Base-by-base conservation (phyloP, 2,329 filamentous ascomycete genomes). In the Colletotrichum tropicale region DNA sequence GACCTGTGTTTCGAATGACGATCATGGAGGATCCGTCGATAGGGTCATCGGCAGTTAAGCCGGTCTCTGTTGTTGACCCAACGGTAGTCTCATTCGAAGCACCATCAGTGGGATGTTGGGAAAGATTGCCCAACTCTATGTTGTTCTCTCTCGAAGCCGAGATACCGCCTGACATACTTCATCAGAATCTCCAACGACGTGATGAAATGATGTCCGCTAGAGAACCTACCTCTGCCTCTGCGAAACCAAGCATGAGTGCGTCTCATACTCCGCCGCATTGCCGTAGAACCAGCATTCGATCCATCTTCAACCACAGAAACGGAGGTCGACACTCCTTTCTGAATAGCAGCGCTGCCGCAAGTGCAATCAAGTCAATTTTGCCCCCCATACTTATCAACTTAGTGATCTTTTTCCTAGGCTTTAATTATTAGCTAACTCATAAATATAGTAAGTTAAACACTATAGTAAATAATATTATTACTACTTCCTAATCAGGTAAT, bases 161-260 rank as follows among this genome's bases (percentile, higher is more conserved):
- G 0, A 2, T 2, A 21, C 3, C 2, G 43, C n/a, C n/a, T 48
- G 2, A 12, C 3, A 48, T 2, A 48, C 43, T 21, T 13, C 0
- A 13, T 21, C 10, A 48, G n/a, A 48, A 21, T 48, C 9, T 13
- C 6, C 6, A 6, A 48, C 43, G 43, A 21, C 13, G 13, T 48
- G 9, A 13, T 48, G 9, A 6, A 48, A n/a, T 48, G 1, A 5
- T n/a, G 43, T 48, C 10, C 0, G 6, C 38, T 0, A 21, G 5
- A 3, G 7, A 48, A 21, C n/a, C 0, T 48, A 21, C 43, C 43
- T 48, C n/a, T 21, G n/a, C 43, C 43, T 48, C 10, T 21, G 3
- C 6, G 43, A 48, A 48, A 21, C 43, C n/a, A 48, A 0, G 43
- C 43, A 21, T 2, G n/a, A 48, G 43, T 48, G n/a, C 43, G 10